Conservation (phyloP, 2,329 filamentous ascomycete species). For the Alternaria postmessia region DNA sequence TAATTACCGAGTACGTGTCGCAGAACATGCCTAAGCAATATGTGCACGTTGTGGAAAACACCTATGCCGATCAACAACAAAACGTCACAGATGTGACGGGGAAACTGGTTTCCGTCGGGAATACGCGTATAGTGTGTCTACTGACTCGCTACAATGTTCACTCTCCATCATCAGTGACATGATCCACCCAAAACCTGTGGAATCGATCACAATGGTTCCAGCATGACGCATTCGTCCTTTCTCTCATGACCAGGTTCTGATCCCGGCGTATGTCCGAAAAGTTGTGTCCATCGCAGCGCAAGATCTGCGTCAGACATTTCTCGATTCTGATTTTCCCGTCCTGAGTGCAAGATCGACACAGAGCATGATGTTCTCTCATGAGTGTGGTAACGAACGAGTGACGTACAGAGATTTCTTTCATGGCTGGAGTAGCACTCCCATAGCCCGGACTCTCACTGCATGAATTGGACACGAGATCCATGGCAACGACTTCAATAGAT, state of each 20-base stretch:
- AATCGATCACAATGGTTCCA: not conserved
- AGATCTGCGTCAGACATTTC: not conserved
- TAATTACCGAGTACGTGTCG: not conserved
- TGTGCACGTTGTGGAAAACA: not conserved
- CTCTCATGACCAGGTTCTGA: not conserved
- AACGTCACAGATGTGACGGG: not conserved
- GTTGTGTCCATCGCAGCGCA: not conserved
- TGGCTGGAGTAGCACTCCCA: not conserved
- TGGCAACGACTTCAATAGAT: not conserved
- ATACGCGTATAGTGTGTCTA: not conserved
- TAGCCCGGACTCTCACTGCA: not conserved
- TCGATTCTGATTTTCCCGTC: not conserved
- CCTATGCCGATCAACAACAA: not conserved
- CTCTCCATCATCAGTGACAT: not conserved
- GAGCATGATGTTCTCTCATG: not conserved
- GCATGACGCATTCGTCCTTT: not conserved
- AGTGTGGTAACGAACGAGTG: not conserved
- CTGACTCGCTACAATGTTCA: not conserved
- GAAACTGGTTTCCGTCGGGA: not conserved
- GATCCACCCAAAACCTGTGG: not conserved
- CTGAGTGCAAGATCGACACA: not conserved
- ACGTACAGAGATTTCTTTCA: not conserved
- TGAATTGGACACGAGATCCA: not conserved
- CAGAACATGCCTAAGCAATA: not conserved
- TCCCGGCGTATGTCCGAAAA: not conserved